Evolutionary conservation across 2,329 filamentous ascomycete genomes (phyloP).

Genomic region (Colletotrichum musae): DNA sequence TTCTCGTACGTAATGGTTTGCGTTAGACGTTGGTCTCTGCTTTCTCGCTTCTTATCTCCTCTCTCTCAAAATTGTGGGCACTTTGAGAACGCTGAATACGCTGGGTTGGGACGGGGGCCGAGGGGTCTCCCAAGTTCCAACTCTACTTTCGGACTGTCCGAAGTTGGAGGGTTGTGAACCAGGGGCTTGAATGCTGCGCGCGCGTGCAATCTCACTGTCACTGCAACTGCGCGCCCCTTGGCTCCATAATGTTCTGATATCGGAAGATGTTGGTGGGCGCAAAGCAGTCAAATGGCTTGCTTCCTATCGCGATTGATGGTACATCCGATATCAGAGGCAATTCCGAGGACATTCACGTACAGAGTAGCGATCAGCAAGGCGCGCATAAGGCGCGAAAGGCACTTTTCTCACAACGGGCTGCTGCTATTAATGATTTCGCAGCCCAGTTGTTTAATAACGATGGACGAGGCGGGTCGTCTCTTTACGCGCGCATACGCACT

Average conservation of each 20-base stretch:
- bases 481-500: background rate
- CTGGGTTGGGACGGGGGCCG: conserved; percentile 12
- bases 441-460: background rate
- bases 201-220: conserved; percentile 23
- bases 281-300: too few relatives aligned
- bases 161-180: background rate
- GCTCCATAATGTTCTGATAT: conserved; percentile 20
- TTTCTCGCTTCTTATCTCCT: conserved; percentile 39
- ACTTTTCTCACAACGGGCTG: background rate
- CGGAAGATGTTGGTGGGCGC: background rate
- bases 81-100: background rate
- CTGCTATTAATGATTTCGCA: background rate
- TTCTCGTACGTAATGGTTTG: conserved; percentile 38
- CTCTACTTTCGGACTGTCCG: conserved; percentile 30
- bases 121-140: too few relatives aligned
- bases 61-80: conserved; percentile 11
- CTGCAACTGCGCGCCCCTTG: conserved; percentile 10
- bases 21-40: conserved; percentile 38
- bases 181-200: background rate
- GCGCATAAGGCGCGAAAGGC: background rate
- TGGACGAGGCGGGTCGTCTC: background rate
- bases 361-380: background rate
- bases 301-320: conserved; percentile 28
- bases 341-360: conserved; percentile 4
- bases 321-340: conserved; percentile 20